Percentiles rank a stretch among this genome's conserved stretches.
These are phyloP conservation scores for Saccharomyces hybrid DNA, from an alignment of 1,139 yeast genomes.

Conservation along the genomic window DNA sequence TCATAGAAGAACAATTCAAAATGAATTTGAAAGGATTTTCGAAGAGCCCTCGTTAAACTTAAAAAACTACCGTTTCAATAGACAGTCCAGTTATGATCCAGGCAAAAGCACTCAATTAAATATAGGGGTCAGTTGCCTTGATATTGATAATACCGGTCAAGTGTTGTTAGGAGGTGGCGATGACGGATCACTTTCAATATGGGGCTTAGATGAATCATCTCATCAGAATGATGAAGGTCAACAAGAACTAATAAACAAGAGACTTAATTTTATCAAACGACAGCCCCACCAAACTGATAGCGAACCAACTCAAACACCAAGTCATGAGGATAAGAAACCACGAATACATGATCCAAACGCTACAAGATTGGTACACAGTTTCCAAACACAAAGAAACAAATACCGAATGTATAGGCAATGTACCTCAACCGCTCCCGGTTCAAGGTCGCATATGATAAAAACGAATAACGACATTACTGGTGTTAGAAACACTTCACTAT, in stretches of 20 bases:
- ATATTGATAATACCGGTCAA: slow-evolving; percentile 48
- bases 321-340: background rate
- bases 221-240: slow-evolving; percentile 14
- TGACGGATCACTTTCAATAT: slow-evolving; percentile 61
- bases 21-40: background rate
- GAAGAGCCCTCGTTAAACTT: background rate
- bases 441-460: background rate
- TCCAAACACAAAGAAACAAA: slow-evolving; percentile 20
- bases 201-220: slow-evolving; percentile 41
- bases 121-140: slow-evolving; percentile 46
- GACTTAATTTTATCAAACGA: slow-evolving; percentile 2
- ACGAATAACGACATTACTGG: background rate
- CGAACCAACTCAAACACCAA: background rate
- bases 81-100: background rate
- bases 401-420: slow-evolving; percentile 42
- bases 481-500: background rate
- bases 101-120: slow-evolving; percentile 3
- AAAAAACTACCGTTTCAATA: background rate
- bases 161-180: slow-evolving; percentile 68
- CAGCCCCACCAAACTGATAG: slow-evolving; percentile 2
- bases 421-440: slow-evolving; percentile 5
- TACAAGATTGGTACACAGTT: slow-evolving; percentile 21
- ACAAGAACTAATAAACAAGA: slow-evolving; percentile 6
- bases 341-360: background rate
- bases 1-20: background rate